Base-by-base conservation (phyloP, 441 rosid genomes). In the Sinapis alba region DNA sequence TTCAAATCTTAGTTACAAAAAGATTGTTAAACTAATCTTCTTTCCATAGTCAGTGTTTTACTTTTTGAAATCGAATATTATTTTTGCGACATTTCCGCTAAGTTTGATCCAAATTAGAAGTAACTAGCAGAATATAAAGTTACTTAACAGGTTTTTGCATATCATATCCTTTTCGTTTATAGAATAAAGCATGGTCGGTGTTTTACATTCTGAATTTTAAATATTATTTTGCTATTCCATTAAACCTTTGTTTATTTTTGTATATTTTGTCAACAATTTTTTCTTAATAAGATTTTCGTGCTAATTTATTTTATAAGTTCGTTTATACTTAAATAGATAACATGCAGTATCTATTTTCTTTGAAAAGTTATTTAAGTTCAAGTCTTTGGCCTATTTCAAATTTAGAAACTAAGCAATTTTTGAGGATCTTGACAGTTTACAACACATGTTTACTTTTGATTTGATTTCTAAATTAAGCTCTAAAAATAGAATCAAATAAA, bases 401-500 rank as follows among this genome's bases (percentile, higher is more conserved):
- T 68, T 24, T 62, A 54, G 69, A 75, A 24, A 26, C 26, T 36
- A 51, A 18, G 74, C 73, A 68, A 18, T 13, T 32, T 61, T 36
- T 61, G 3, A 68, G 79, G 69, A 75, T 75, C 74, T 61, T 68
- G 69, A 62, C 58, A 62, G 2, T 13, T 50, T 61, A 68, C 47
- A 67, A 7, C 28, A 51, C 47, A 10, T 38, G 27, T 24, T 74
- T 50, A 62, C 15, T 51, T 50, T 26, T 56, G 30, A 15, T 54
- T 64, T 64, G 28, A 7, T 56, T 64, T 23, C 10, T 58, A 43
- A 53, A 8, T 63, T 8, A 56, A 13, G 75, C 66, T 28, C 75
- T 76, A 43, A 56, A 38, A 28, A 10, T 1, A 57, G 64, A 34
- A 70, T 16, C 56, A 57, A 77, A 64, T 60, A 50, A 12, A 50